Evolutionary conservation across 1,284 basidiomycete species (phyloP).

Genomic region (Xerocomus nothofagi): DNA sequence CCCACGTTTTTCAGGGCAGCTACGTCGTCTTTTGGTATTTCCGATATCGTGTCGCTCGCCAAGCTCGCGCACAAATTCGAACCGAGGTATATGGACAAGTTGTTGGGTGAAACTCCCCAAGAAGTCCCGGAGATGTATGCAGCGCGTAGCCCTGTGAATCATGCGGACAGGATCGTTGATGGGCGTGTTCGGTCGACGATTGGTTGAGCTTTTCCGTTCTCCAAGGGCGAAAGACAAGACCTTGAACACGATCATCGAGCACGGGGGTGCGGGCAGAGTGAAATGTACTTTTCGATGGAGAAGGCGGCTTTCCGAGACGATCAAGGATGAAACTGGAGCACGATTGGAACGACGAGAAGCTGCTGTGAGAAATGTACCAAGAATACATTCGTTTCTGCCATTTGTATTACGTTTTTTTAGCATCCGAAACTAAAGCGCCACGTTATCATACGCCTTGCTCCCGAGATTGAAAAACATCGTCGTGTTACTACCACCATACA

Average conservation of each 20-base stretch:
- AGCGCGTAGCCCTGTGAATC: slow-evolving; percentile 30
- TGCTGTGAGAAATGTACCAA: slow-evolving; percentile 12
- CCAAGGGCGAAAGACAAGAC: slow-evolving; percentile 50
- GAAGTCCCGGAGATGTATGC: slow-evolving; percentile 30
- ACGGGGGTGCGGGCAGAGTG: slow-evolving; percentile 40
- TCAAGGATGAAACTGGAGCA: slow-evolving; percentile 46
- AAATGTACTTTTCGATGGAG: slow-evolving; percentile 50
- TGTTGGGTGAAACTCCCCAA: slow-evolving; percentile 53
- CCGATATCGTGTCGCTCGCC: slow-evolving; percentile 49
- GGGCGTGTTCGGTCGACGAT: no score
- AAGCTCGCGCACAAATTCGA: slow-evolving; percentile 70
- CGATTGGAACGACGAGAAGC: slow-evolving; percentile 27
- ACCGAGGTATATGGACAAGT: slow-evolving; percentile 49
- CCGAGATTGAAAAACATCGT: neutral
- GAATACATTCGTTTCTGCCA: no score
- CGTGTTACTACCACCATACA: no score
- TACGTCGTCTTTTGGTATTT: slow-evolving; percentile 52
- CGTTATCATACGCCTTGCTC: slow-evolving; percentile 14
- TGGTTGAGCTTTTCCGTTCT: slow-evolving; percentile 17
- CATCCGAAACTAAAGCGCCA: neutral
- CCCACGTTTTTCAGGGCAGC: slow-evolving; percentile 33
- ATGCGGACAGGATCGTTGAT: slow-evolving; percentile 25
- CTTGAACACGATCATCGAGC: slow-evolving; percentile 41
- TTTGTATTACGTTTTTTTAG: no score
- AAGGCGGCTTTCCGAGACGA: slow-evolving; percentile 48